A percentile compares a stretch with the other conserved stretches of the same genome.
These are phyloP conservation scores for Erysimum cheiri DNA, from an alignment of 441 rosid genomes.

Conservation along the genomic window DNA sequence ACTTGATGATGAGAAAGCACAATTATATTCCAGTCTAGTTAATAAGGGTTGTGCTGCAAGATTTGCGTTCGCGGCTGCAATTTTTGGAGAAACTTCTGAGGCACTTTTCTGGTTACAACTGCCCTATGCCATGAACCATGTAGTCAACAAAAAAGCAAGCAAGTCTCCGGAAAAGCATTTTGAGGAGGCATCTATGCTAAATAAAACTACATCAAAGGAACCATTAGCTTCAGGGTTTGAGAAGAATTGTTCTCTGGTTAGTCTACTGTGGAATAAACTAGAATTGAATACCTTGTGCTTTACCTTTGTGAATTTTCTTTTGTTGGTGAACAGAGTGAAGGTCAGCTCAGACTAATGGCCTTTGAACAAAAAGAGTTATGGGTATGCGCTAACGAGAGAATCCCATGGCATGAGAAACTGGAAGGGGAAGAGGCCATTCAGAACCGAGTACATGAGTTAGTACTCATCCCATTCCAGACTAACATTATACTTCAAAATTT, in stretches of 20 bases:
- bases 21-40: slow-evolving; percentile 76
- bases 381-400: slow-evolving; percentile 77
- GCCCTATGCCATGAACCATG: slow-evolving; percentile 76
- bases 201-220: slow-evolving; percentile 64
- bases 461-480: background rate
- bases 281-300: background rate
- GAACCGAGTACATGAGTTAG: slow-evolving; percentile 89
- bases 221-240: slow-evolving; percentile 49
- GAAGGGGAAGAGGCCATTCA: slow-evolving; percentile 92
- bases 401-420: slow-evolving; percentile 89
- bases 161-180: slow-evolving; percentile 56
- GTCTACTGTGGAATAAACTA: slow-evolving; percentile 31
- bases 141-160: slow-evolving; percentile 57
- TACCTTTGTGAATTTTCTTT: background rate
- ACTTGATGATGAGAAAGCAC: slow-evolving; percentile 82
- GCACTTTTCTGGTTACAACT: slow-evolving; percentile 93
- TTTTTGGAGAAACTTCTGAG: slow-evolving; percentile 85
- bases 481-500: background rate
- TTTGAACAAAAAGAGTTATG: slow-evolving; percentile 84
- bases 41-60: slow-evolving; percentile 76
- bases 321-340: slow-evolving; percentile 57
- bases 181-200: slow-evolving; percentile 54
- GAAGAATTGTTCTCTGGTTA: slow-evolving; percentile 55
- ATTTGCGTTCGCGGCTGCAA: slow-evolving; percentile 90
- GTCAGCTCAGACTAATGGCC: slow-evolving; percentile 79